phyloP scores from a whole-genome alignment of 495 filamentous ascomycete species.

The Xylaria cubensis region DNA sequence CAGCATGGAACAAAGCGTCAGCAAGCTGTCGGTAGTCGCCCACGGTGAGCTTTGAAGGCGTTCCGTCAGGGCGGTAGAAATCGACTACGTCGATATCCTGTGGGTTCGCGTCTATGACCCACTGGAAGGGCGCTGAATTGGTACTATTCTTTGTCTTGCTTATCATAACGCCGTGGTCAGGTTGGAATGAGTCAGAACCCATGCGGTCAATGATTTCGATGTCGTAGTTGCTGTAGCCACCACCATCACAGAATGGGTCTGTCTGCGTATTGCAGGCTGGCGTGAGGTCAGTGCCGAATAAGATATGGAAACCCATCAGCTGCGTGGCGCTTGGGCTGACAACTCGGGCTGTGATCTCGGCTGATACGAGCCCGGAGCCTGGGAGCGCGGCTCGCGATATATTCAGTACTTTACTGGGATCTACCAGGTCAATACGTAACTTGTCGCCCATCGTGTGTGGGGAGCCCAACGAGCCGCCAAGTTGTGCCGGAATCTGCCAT shows the following conservation, averaged over 20 bases:
- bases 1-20: slow-evolving; percentile 53
- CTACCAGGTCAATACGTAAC: slow-evolving; percentile 45
- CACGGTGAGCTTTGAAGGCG: slow-evolving; percentile 38
- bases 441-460: slow-evolving; percentile 53
- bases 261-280: slow-evolving; percentile 43
- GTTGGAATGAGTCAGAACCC: slow-evolving; percentile 50
- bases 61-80: slow-evolving; percentile 43
- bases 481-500: slow-evolving; percentile 48
- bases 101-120: slow-evolving; percentile 52
- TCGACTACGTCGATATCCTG: slow-evolving; percentile 46
- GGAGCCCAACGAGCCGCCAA: slow-evolving; percentile 47
- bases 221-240: slow-evolving; percentile 48
- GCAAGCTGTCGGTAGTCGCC: slow-evolving; percentile 52
- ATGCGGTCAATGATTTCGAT: slow-evolving; percentile 52
- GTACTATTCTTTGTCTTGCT: slow-evolving; percentile 46
- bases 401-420: slow-evolving; percentile 39
- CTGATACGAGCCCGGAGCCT: slow-evolving; percentile 45
- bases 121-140: slow-evolving; percentile 47
- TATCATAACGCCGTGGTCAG: slow-evolving; percentile 52
- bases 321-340: slow-evolving; percentile 39
- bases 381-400: slow-evolving; percentile 44
- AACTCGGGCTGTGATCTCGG: slow-evolving; percentile 46
- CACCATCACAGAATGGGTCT: slow-evolving; percentile 50
- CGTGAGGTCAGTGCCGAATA: slow-evolving; percentile 41
- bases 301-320: slow-evolving; percentile 48